phyloP scores from a whole-genome alignment of 176 grass and related monocot genomes.

The Zoysia pacifica region DNA sequence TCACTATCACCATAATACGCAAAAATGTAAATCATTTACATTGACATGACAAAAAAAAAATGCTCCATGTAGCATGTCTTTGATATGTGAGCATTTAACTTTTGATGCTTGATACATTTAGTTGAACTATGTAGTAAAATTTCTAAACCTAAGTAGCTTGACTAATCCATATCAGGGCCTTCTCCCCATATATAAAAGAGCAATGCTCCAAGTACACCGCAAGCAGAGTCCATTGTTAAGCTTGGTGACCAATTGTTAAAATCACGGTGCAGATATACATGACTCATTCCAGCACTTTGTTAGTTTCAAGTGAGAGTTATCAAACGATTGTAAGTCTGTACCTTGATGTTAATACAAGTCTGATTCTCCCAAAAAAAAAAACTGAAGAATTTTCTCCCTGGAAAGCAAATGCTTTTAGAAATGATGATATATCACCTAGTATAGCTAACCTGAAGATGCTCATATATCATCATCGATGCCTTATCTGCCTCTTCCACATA shows the following conservation, averaged over 20 bases:
- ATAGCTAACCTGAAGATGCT: slow-evolving; percentile 82
- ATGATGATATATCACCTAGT: no score
- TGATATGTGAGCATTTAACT: not conserved
- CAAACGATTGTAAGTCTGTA: not conserved
- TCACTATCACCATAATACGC: not conserved
- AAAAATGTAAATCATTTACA: not conserved
- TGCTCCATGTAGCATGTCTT: not conserved
- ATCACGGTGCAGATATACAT: not conserved
- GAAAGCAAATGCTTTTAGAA: no score
- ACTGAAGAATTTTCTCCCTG: no score
- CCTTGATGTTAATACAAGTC: no score
- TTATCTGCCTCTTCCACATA: slow-evolving; percentile 89
- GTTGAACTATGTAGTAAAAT: no score
- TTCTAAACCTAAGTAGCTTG: not conserved
- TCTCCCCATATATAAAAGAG: not conserved
- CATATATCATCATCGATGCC: slow-evolving; percentile 82
- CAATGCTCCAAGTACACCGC: not conserved
- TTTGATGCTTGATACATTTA: not conserved
- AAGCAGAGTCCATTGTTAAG: not conserved
- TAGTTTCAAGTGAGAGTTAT: not conserved
- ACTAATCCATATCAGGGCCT: not conserved
- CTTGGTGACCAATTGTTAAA: not conserved
- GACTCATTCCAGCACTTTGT: not conserved
- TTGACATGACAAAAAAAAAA: not conserved
- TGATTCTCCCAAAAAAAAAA: no score